Evolutionary conservation across 306 rosid species (phyloP), one percentile per base, ranked within the genome.

Genomic region (Cotoneaster glaucophyllus): DNA sequence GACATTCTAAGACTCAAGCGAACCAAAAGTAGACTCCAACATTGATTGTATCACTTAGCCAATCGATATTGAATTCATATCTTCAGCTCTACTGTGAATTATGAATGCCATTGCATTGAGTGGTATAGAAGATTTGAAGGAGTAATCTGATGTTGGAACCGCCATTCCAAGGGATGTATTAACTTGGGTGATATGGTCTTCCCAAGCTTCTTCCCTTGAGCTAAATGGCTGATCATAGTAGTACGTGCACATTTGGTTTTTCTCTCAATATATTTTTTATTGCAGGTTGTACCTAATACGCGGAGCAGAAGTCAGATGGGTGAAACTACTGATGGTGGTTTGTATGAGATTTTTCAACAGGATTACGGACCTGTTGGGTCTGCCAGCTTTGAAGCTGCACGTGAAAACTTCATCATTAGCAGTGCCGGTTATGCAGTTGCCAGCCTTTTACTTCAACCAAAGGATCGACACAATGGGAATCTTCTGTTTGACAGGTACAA

Each of bases 241-340:
- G 45, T 19, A 65, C 10, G 2, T 25, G 48, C 3, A 61, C 58
- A 52, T 43, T 53, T 57, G 39, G 19, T 52, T 53, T 21, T 8
- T 75, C n/a, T 63, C 71, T 48, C 45, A 66, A 29, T 25, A 43
- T 57, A 29, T 11, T 59, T 54, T 62, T 34, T 65, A 48, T 74
- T 81, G 74, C 90, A 95, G 99, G 99, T 95, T 54, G 97, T 95
- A 81, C 99, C 97, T 54, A 89, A 92, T 74, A 81, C 96, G 11
- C 92, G 97, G 50, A 95, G 97, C 81, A 82, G 97, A 91, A 93
- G 98, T 83, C 99, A 95, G 87, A 95, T 95, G 99, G 99, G 99
- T 52, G 99, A 95, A 85, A 92, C 94, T 45, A 95, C 99, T 18
- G 99, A 95, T 77, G 99, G 99, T 44, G 99, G 99, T 70, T 83